Evolutionary conservation across 2,329 filamentous ascomycete species (phyloP), one percentile per base, ranked within the genome.

Genomic region (Clonostachys chloroleuca): DNA sequence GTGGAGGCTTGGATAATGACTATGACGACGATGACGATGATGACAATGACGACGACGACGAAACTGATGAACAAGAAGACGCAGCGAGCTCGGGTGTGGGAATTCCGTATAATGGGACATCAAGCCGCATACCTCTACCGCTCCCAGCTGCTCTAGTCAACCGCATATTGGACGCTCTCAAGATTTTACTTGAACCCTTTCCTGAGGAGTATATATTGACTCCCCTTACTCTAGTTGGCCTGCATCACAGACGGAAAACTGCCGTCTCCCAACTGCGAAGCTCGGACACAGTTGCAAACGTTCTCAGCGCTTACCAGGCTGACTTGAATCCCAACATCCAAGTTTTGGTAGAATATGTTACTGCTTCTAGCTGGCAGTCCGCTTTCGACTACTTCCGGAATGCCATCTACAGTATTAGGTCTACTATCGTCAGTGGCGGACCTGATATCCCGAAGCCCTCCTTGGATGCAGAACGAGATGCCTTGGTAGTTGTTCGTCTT

Each of bases 281-380:
- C 35, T 45, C 51, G 16, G 44, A 49, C 2, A 37, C 52, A 20
- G 56, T 52, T 20, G 55, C 61, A 12, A 53, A 58, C n/a, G 54
- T 47, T 42, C 35, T 47, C 8, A 40, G 44, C 13, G 35, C 39
- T 17, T 34, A 70, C 43, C 58, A 67, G 12, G 55, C 65, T 16
- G 70, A 77, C 44, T 67, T 84, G 45, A 82, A 86, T 56, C 64
- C 65, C 8, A 70, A 77, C 53, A 70, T 81, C 55, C 77, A 78
- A 59, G 67, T 63, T 6, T 71, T 87, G 14, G 68, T 84, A 34
- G 82, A 86, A 59, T 87, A 81, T 54, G 64, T 84, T 49, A 84
- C 81, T 13, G 83, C 80, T 8, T 81, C 81, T 3, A 86, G 76
- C 55, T 87, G 84, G 84, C 54, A 70, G 33, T 63, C 72, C 37